Evolutionary conservation across 2,329 filamentous ascomycete genomes (phyloP), one percentile per base, ranked within the genome.

Genomic region (Phaeosphaeriaceae sp.): DNA sequence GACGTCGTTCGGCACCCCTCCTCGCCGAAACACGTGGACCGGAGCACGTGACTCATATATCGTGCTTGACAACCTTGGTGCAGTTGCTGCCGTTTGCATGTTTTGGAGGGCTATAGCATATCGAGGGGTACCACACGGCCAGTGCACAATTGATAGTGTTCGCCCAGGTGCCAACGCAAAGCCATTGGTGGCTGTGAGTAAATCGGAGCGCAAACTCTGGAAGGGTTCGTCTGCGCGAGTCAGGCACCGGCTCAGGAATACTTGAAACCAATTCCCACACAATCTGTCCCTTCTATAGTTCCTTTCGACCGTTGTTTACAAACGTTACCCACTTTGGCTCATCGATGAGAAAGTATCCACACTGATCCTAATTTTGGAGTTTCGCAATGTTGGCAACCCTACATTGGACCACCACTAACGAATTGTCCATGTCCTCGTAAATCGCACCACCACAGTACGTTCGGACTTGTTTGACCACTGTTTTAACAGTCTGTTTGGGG

Each of bases 1-100:
- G 46, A 44, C 48, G 54, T 48, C 45, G 50, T 57, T 50, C 42
- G 54, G 54, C 49, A 48, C 50, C 54, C 50, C 54, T 20, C 31
- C 46, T 31, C 24, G 47, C 41, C 51, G 24, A 27, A 47, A 21
- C 11, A 36, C 19, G 19, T 3, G 13, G 21, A n/a, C 13, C 33
- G 11, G 19, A 44, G 24, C 50, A 52, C 50, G 50, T 52, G 36
- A 52, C 17, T 20, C 7, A 50, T 10, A 17, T 20, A 17, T 31
- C 10, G 22, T 17, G 21, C 11, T 36, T 3, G 31, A 11, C 31
- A 36, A 36, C 31, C 6, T 36, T 13, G 6, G 13, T 36, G 13
- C 31, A 13, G 24, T 31, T 13, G n/a, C 41, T 19, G n/a, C n/a
- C 36, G n/a, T n/a, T n/a, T n/a, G n/a, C n/a, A n/a, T n/a, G n/a